Percentiles rank a stretch among this genome's conserved stretches.
phyloP scores from a whole-genome alignment of 1,284 basidiomycete species.

The Tetrapyrgos nigripes region DNA sequence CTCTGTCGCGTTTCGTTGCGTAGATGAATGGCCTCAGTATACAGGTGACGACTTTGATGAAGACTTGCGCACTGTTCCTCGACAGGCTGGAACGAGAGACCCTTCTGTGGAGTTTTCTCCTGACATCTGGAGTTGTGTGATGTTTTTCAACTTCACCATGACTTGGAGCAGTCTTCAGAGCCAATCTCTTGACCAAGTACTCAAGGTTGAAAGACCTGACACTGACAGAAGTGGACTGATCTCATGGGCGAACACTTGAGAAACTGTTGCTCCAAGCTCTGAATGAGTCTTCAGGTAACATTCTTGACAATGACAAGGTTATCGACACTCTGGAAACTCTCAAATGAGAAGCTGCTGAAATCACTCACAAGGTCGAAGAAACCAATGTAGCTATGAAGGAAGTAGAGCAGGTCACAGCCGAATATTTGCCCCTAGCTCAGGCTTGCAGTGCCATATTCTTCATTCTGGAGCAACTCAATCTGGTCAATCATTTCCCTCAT shows the following conservation, averaged over 20 bases:
- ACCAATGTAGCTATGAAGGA: slow-evolving; percentile 96
- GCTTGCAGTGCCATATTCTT: slow-evolving; percentile 99
- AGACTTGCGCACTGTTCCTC: slow-evolving; percentile 92
- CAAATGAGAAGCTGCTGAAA: slow-evolving; percentile 97
- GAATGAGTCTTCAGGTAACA: slow-evolving; percentile 97
- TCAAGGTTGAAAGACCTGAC: slow-evolving; percentile 96
- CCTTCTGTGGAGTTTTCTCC: slow-evolving; percentile 98
- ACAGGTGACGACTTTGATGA: slow-evolving; percentile 99
- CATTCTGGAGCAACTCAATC: slow-evolving; percentile 92
- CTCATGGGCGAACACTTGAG: slow-evolving; percentile 96
- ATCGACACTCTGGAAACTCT: slow-evolving; percentile 97
- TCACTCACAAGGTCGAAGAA: slow-evolving; percentile 96
- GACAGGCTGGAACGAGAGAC: slow-evolving; percentile 94
- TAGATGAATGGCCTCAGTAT: slow-evolving; percentile 99
- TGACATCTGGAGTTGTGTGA: slow-evolving; percentile 98
- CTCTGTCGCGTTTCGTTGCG: slow-evolving; percentile 96
- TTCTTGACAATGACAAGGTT: slow-evolving; percentile 99
- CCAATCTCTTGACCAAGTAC: slow-evolving; percentile 96
- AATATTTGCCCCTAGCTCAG: slow-evolving; percentile 95
- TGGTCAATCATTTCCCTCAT: slow-evolving; percentile 97
- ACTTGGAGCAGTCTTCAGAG: slow-evolving; percentile 98
- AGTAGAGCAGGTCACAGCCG: slow-evolving; percentile 93
- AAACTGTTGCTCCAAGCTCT: slow-evolving; percentile 94
- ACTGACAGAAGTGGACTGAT: slow-evolving; percentile 97
- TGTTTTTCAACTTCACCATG: slow-evolving; percentile 99